Evolutionary conservation across 768 basidiomycete genomes (phyloP), one percentile per base, ranked within the genome.

Genomic region (Tulasnella sp.): DNA sequence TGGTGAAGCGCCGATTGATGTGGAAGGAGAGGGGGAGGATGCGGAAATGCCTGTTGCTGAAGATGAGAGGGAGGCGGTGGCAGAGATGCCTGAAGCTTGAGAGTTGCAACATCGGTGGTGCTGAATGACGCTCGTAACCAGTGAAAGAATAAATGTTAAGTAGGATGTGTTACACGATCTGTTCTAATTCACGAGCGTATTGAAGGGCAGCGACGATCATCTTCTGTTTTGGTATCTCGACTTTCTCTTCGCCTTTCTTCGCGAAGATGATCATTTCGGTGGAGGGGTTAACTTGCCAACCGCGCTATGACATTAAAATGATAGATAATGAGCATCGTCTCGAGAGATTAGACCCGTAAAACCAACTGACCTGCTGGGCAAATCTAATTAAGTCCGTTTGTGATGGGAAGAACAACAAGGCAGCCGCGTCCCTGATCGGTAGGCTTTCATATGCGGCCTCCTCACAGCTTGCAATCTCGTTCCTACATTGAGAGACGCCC

Each of bases 391-490:
- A 87, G 77, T 98, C 96, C 5, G 90, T 89, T 79, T 91, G 92
- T 61, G 88, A 89, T 32, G 90, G 90, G 86, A 97, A 98, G 89
- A 98, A 99, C 75, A 99, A 86, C 71, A 99, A 87, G 0, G 93
- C 93, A 1, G 92, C 90, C 1, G 96, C 97, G 80, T 98, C 96
- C 81, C 92, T 91, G 74, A 98, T 83, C 0, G 96, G 96, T 51
- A 99, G 86, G 79, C 92, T 95, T 80, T 93, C 91, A 80, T 99
- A 99, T 5, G 97, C 96, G 23, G 91, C 87, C 84, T 98, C 96
- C 84, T 98, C 94, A 82, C 96, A 98, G 81, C 94, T 93, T 18
- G 97, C 97, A 81, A 99, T 99, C 86, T 99, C 97, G 82, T 93
- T 95, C 81, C 97, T 98, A 70, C 48, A 70, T 11, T 2, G 26